A percentile compares a stretch with the other conserved stretches of the same genome.
phyloP scores from a whole-genome alignment of 257 asterid genomes.

The Capsicum rhomboideum region DNA sequence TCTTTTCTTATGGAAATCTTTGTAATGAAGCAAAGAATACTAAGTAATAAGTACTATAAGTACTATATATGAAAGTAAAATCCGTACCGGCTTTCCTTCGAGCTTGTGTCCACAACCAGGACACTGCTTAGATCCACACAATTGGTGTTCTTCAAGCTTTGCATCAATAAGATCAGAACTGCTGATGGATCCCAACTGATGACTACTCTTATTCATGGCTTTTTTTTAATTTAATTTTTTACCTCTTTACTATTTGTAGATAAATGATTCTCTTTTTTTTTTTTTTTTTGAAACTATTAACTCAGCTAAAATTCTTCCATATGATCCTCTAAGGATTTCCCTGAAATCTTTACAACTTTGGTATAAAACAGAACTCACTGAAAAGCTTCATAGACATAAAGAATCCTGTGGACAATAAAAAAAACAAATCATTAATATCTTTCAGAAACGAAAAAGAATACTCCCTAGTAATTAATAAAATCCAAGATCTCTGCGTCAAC shows the following conservation, averaged over 20 bases:
- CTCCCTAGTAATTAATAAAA: background rate
- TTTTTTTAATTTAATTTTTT: background rate
- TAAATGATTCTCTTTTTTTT: background rate
- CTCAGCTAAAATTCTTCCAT: background rate
- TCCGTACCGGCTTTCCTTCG: conserved; percentile 77
- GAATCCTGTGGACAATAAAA: background rate
- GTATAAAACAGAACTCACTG: background rate
- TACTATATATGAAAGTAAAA: background rate
- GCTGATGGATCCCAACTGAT: conserved; percentile 58
- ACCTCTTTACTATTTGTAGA: background rate
- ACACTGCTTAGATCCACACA: conserved; percentile 90
- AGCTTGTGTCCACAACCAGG: conserved; percentile 98
- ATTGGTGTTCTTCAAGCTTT: conserved; percentile 91
- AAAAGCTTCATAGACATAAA: background rate
- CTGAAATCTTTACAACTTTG: background rate
- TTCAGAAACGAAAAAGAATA: background rate
- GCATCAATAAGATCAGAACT: conserved; percentile 91
- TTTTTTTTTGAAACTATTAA: background rate
- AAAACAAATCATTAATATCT: background rate
- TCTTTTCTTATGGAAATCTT: conserved; percentile 6
- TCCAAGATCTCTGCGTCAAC: background rate
- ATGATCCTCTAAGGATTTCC: background rate
- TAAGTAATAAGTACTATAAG: background rate
- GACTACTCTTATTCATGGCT: conserved; percentile 47
- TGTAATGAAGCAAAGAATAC: conserved; percentile 40